phyloP scores from a whole-genome alignment of 495 filamentous ascomycete species.

The Neurospora intermedia region DNA sequence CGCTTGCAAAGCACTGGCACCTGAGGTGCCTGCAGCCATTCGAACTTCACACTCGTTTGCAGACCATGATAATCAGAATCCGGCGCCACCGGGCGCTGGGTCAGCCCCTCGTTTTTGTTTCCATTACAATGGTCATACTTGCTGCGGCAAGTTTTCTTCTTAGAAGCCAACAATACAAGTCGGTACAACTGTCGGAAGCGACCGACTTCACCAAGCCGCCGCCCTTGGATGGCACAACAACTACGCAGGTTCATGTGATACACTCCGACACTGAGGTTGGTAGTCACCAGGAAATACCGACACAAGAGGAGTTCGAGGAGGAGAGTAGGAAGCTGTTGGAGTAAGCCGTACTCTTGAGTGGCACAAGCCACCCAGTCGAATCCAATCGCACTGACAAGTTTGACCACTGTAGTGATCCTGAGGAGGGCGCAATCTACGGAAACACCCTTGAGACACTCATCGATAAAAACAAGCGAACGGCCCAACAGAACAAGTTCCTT shows the following conservation, averaged over 20 bases:
- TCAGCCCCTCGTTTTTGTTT: not conserved
- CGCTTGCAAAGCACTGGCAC: not conserved
- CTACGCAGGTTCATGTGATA: not conserved
- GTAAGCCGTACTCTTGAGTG: constrained; percentile 17
- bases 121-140: not conserved
- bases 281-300: not conserved
- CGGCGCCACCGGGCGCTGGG: not conserved
- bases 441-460: constrained; percentile 34
- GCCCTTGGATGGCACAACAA: not conserved
- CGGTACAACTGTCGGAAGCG: not conserved
- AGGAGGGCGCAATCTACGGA: constrained; percentile 34
- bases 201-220: not conserved
- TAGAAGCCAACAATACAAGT: not conserved
- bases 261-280: not conserved
- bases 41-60: not conserved
- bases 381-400: constrained; percentile 1
- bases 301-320: constrained; percentile 28
- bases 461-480: constrained; percentile 17
- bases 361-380: not conserved
- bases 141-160: not conserved
- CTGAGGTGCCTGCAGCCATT: not conserved
- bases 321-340: constrained; percentile 27
- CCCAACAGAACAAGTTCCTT: constrained; percentile 16
- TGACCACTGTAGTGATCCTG: constrained; percentile 12
- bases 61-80: not conserved